phyloP scores from a whole-genome alignment of 192 early-diverging fungal species.

The Chytriomyces hyalinus region DNA sequence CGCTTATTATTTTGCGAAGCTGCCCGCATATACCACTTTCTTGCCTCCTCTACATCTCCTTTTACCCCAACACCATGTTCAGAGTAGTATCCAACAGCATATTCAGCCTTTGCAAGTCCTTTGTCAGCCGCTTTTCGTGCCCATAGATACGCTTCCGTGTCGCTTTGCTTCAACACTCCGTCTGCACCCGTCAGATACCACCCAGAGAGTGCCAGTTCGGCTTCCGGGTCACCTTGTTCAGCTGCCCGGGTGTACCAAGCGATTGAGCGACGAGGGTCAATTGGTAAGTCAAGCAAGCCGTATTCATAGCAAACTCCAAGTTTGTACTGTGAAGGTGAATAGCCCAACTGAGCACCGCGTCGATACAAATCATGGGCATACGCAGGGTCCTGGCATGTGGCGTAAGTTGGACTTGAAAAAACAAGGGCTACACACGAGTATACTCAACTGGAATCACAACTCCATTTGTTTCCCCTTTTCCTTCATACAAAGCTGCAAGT shows the following conservation, averaged over 20 bases:
- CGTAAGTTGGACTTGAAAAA: neutral
- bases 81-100: conserved; percentile 93
- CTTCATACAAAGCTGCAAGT: conserved; percentile 85
- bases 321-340: conserved; percentile 89
- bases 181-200: conserved; percentile 98
- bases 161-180: conserved; percentile 84
- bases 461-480: conserved; percentile 53
- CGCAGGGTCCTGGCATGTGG: conserved; percentile 66
- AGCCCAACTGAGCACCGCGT: conserved; percentile 90
- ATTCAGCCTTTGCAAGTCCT: conserved; percentile 93
- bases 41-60: conserved; percentile 80
- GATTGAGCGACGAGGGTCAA: conserved; percentile 88
- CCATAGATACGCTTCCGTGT: conserved; percentile 97
- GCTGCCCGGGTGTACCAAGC: conserved; percentile 96
- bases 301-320: conserved; percentile 94
- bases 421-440: neutral
- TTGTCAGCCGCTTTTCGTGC: conserved; percentile 95
- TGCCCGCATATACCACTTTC: conserved; percentile 85
- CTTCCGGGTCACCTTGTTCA: conserved; percentile 86
- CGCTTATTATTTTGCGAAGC: conserved; percentile 84
- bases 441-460: conserved; percentile 52
- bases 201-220: conserved; percentile 91
- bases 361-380: conserved; percentile 94
- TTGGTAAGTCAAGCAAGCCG: conserved; percentile 83
- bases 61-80: conserved; percentile 89